A percentile compares a stretch with the other conserved stretches of the same genome.
These are phyloP conservation scores for Truncatella angustata DNA, from an alignment of 2,329 filamentous ascomycete genomes.

Conservation along the genomic window DNA sequence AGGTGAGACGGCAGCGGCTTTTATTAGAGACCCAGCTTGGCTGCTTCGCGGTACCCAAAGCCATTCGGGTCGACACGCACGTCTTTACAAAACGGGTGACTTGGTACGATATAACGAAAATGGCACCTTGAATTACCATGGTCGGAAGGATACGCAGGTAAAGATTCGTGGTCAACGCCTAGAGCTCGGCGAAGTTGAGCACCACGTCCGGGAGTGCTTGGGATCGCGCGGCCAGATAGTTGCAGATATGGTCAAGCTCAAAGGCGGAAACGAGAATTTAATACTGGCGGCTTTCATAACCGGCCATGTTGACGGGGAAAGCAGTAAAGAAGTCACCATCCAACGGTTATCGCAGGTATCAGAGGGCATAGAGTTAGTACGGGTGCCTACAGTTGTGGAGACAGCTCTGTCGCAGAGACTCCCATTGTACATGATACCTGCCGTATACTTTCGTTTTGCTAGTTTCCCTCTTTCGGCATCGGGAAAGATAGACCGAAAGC, in stretches of 20 bases:
- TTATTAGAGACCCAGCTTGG: slow-evolving; percentile 39
- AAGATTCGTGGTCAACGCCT: slow-evolving; percentile 11
- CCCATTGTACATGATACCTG: neutral
- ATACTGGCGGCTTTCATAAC: no score
- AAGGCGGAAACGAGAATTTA: no score
- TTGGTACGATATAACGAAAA: slow-evolving; percentile 33
- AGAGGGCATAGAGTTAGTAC: no score
- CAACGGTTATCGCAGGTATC: no score
- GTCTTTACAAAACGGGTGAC: slow-evolving; percentile 39
- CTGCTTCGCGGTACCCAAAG: slow-evolving; percentile 17
- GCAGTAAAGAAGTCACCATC: neutral
- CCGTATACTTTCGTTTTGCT: neutral
- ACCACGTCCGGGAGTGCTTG: no score
- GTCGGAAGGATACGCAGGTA: slow-evolving; percentile 10
- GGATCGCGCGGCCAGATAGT: no score
- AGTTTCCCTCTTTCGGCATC: neutral
- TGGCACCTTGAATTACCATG: slow-evolving; percentile 23
- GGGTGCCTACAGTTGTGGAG: neutral
- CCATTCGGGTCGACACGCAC: slow-evolving; percentile 10
- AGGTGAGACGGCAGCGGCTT: slow-evolving; percentile 38
- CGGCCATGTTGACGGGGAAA: no score
- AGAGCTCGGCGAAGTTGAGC: slow-evolving; percentile 12
- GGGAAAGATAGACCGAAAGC: neutral
- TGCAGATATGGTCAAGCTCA: no score
- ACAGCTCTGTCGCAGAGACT: neutral